Base-by-base conservation (phyloP, 345 rosid species). In the Salix viminalis region DNA sequence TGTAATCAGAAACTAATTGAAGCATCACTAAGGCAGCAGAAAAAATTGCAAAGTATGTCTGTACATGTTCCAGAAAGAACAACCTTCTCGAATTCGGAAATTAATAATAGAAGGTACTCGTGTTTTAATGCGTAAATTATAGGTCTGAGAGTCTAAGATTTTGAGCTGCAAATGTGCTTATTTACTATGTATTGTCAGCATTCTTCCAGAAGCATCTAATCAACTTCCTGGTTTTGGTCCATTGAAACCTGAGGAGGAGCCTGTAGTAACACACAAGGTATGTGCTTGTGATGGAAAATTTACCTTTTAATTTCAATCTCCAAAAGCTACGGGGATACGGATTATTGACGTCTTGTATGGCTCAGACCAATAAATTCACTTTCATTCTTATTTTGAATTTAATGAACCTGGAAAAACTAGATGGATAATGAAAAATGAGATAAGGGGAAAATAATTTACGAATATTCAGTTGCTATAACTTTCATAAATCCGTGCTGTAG, bases 1-100 rank as follows among this genome's bases (percentile, higher is more conserved):
- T 23, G 50, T 48, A 80, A 79, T 86, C 89, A 94, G 97, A 92
- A 88, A 84, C 91, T 90, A 48, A 90, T 93, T 0, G 90, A 88
- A 61, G 94, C 88, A 24, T 89, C 96, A 5, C 66, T 91, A 69
- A 70, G 79, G 79, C 99, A 96, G 84, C 93, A 91, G 84, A 88
- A 54, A 89, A 91, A 76, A 77, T 80, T 93, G 90, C 92, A 91
- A 83, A 87, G 74, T 77, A 86, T 93, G 89, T 85, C 86, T 65
- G 74, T 76, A 71, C 85, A 87, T 81, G 87, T 83, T 68, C 91
- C 85, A 21, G 90, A 88, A 9, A 89, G 86, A 82, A 70, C 81
- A 66, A 65, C 84, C 26, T 64, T 78, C 74, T 66, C 78, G 70
- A 86, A 89, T 77, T 82, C 86, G 62, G 90, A 90, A 46, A 46